A percentile compares a stretch with the other conserved stretches of the same genome.
phyloP scores from a whole-genome alignment of 805 yeast species.

The Candida orba region DNA sequence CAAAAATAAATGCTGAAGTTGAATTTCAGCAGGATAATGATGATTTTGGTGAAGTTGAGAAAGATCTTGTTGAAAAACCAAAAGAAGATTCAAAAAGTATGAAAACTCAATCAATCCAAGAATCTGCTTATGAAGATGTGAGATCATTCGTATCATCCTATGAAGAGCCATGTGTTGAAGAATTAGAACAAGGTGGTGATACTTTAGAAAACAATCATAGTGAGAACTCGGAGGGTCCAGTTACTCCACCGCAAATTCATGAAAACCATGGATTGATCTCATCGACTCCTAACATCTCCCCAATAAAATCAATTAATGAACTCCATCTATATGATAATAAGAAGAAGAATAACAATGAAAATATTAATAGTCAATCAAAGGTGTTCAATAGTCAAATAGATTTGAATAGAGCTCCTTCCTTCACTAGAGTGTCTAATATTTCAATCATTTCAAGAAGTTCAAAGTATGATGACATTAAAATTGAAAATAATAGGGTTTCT shows the following conservation, averaged over 20 bases:
- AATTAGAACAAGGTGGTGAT: slow-evolving; percentile 6
- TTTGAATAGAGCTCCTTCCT: slow-evolving; percentile 16
- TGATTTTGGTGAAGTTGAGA: neutral
- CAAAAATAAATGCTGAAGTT: slow-evolving; percentile 17
- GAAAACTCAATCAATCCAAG: neutral
- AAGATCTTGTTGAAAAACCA: neutral
- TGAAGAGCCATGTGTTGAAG: slow-evolving; percentile 14
- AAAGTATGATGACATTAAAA: neutral
- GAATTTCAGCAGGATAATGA: slow-evolving; percentile 10
- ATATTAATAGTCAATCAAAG: neutral
- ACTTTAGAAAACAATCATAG: slow-evolving; percentile 6
- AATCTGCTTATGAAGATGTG: slow-evolving; percentile 16
- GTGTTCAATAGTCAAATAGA: slow-evolving; percentile 6
- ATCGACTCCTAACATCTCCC: slow-evolving; percentile 22
- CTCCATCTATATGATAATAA: neutral
- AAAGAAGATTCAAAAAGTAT: neutral
- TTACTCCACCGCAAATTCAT: slow-evolving; percentile 18
- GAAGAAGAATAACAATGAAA: neutral
- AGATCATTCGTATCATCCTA: slow-evolving; percentile 23
- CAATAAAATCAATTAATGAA: slow-evolving; percentile 20
- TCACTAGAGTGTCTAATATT: slow-evolving; percentile 18
- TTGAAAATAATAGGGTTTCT: slow-evolving; percentile 12
- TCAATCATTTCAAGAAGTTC: slow-evolving; percentile 6
- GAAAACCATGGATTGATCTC: slow-evolving; percentile 18
- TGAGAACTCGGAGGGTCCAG: slow-evolving; percentile 16